Base-by-base conservation (phyloP, 108 stramenopile genomes). In the Pseudonitzschia multistriata region DNA sequence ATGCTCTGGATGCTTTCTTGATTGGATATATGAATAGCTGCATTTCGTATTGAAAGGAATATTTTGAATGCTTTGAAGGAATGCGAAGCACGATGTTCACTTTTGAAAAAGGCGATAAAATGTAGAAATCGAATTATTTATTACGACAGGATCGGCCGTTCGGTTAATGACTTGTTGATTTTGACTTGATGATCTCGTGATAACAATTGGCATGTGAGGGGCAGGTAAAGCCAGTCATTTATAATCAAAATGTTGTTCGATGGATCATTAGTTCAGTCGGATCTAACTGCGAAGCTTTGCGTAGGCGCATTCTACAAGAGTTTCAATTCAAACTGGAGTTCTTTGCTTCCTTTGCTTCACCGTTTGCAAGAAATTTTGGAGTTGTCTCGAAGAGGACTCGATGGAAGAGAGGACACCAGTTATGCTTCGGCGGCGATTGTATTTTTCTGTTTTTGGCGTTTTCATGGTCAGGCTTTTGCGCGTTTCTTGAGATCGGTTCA, bases 401-500 rank as follows among this genome's bases (percentile, higher is more conserved):
- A 84, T 84, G 60, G 76, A 78, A 25, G 64, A 62, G 28, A 83
- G 50, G 36, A 83, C 83, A 52, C 79, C 79, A 14, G 29, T 54
- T 27, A 84, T 65, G 47, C 49, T 77, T 24, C 62, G 30, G 45
- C 22, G 61, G 24, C 83, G 76, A 0, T 42, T 36, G 67, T 84
- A 84, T 30, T 74, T 53, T 55, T 77, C 73, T 5, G 79, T 79
- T 49, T 84, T 68, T 34, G 50, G 24, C 7, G 79, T 80, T 59
- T 80, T 80, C 70, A 84, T 72, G 21, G 37, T 71, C 25, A 84
- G 71, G 33, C 74, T 70, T 62, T 67, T 77, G 36, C 83, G 67
- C 1, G 79, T 80, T 66, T 84, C 79, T 68, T 77, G 76, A 14
- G 70, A 71, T 36, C 77, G 73, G 47, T 63, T 77, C 83, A 84